These are phyloP conservation scores for Fusarium decemcellulare DNA, from an alignment of 2,329 filamentous ascomycete genomes.

Conservation along the genomic window DNA sequence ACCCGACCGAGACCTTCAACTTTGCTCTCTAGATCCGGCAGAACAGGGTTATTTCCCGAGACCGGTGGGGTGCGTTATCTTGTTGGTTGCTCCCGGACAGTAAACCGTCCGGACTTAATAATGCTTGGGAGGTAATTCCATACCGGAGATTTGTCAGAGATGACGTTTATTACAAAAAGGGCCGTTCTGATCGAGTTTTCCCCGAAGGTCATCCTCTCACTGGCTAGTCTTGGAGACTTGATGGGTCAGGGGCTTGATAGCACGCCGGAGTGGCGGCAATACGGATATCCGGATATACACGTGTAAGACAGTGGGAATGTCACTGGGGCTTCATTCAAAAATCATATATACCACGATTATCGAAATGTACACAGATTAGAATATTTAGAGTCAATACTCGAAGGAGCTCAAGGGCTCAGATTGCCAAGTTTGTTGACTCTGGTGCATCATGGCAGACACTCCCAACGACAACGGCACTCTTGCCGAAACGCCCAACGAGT, in stretches of 20 bases:
- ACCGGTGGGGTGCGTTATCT: neutral
- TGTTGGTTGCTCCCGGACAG: neutral
- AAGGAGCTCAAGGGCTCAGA: neutral
- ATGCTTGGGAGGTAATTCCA: neutral
- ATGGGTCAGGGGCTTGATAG: slow-evolving; percentile 18
- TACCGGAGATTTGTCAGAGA: slow-evolving; percentile 8
- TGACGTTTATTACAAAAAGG: neutral
- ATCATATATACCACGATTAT: slow-evolving; percentile 3
- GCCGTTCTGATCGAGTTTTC: neutral
- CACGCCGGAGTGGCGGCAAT: neutral
- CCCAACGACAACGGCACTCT: slow-evolving; percentile 11
- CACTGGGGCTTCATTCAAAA: neutral
- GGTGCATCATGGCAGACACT: slow-evolving; percentile 11
- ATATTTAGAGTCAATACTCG: neutral
- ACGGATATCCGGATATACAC: slow-evolving; percentile 16
- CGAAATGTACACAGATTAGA: slow-evolving; percentile 1
- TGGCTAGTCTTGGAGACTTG: slow-evolving; percentile 9
- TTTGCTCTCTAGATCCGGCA: slow-evolving; percentile 36
- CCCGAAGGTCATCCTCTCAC: neutral
- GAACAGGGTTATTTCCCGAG: neutral
- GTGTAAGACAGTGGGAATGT: neutral
- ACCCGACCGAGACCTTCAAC: slow-evolving; percentile 45
- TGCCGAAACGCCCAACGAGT: slow-evolving; percentile 3
- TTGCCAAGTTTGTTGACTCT: neutral
- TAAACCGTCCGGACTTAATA: slow-evolving; percentile 1